phyloP scores from a whole-genome alignment of 768 basidiomycete species.

The Amanita exitialis region DNA sequence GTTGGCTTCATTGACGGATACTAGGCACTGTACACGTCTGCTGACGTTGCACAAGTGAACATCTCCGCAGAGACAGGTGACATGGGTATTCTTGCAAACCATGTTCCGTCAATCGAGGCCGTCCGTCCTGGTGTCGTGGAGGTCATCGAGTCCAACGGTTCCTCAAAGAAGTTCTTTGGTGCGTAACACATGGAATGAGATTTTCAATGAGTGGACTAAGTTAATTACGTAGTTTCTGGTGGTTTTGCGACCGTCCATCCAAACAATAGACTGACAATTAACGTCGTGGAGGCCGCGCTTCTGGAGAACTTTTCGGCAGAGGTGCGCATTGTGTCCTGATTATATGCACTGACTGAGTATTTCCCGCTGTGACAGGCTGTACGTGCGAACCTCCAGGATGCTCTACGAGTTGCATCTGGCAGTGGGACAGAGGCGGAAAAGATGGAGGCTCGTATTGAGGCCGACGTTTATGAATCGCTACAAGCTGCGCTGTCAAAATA shows the following conservation, averaged over 20 bases:
- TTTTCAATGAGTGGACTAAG: not conserved
- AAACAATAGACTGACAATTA: constrained; percentile 93
- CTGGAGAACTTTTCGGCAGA: constrained; percentile 86
- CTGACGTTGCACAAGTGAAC: constrained; percentile 95
- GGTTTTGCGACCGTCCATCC: constrained; percentile 98
- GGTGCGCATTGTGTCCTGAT: constrained; percentile 29
- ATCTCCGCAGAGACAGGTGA: constrained; percentile 89
- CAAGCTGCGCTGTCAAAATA: constrained; percentile 68
- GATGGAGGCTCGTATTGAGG: constrained; percentile 87
- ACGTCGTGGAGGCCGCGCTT: constrained; percentile 93
- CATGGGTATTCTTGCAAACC: constrained; percentile 99
- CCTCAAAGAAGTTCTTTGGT: constrained; percentile 97
- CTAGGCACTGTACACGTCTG: constrained; percentile 83
- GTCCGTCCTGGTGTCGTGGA: constrained; percentile 92
- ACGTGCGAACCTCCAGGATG: constrained; percentile 83
- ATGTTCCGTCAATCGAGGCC: constrained; percentile 95
- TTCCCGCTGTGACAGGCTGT: constrained; percentile 53
- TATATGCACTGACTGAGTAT: not conserved
- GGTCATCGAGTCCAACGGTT: constrained; percentile 72
- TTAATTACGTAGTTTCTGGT: constrained; percentile 59
- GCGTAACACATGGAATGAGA: constrained; percentile 20
- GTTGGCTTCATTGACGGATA: not conserved
- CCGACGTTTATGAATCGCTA: constrained; percentile 92
- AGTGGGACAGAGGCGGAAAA: constrained; percentile 91
- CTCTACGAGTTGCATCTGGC: constrained; percentile 68